Evolutionary conservation across 306 rosid genomes (phyloP).

Genomic region (Oemleria cerasiformis): DNA sequence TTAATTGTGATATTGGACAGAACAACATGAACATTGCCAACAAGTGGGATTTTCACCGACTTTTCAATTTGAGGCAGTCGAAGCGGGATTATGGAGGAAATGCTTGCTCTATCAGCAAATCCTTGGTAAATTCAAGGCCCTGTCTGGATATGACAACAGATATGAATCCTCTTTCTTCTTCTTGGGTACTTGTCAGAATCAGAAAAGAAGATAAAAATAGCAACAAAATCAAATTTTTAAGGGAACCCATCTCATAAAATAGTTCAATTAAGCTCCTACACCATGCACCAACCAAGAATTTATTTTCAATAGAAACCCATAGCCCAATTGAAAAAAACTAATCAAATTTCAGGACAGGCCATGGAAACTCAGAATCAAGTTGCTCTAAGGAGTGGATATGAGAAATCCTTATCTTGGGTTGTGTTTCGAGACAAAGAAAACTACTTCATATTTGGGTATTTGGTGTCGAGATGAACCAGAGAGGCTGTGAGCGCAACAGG

Average conservation of each 20-base stretch:
- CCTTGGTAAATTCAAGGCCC: slow-evolving; percentile 77
- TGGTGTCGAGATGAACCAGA: background rate
- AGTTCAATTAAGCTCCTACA: slow-evolving; percentile 17
- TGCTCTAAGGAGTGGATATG: background rate
- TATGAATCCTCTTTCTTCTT: slow-evolving; percentile 61
- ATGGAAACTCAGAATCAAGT: background rate
- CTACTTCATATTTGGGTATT: background rate
- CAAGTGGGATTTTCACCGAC: slow-evolving; percentile 40
- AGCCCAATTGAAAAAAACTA: background rate
- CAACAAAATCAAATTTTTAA: slow-evolving; percentile 23
- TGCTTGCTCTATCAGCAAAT: slow-evolving; percentile 54
- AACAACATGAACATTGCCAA: slow-evolving; percentile 57
- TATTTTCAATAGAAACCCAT: slow-evolving; percentile 16
- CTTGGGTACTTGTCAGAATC: slow-evolving; percentile 33
- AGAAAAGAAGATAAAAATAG: slow-evolving; percentile 30
- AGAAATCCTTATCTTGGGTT: background rate
- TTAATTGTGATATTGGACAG: slow-evolving; percentile 61
- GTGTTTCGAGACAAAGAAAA: background rate
- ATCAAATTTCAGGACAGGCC: background rate
- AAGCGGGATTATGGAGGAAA: slow-evolving; percentile 58
- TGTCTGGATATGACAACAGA: slow-evolving; percentile 54
- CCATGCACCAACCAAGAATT: slow-evolving; percentile 5
- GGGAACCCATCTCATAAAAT: slow-evolving; percentile 28
- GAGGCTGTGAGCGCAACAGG: slow-evolving; percentile 17
- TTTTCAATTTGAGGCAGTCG: slow-evolving; percentile 60